Evolutionary conservation across 345 rosid species (phyloP).

Genomic region (Syzygium jambos): DNA sequence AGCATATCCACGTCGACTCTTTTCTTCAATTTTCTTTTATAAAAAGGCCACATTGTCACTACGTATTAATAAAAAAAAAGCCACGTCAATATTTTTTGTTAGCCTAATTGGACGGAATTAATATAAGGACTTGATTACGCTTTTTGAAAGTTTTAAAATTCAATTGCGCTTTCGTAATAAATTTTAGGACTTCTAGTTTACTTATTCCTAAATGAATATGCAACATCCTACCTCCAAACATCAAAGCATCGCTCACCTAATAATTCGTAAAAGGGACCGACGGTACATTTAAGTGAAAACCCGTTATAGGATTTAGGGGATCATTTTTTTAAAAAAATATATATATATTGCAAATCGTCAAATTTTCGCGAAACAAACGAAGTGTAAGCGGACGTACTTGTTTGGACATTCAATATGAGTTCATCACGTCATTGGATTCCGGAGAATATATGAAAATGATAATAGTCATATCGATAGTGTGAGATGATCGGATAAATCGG

Average conservation of each 20-base stretch:
- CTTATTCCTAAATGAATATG: no score
- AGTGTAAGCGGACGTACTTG: background rate
- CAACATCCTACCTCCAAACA: background rate
- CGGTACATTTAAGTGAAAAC: no score
- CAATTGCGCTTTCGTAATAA: background rate
- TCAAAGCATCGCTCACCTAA: no score
- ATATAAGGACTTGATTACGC: accelerated
- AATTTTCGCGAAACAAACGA: background rate
- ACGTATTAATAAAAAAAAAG: background rate
- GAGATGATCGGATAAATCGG: background rate
- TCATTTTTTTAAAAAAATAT: background rate
- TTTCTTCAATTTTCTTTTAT: background rate
- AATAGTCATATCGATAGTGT: no score
- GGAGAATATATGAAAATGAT: background rate
- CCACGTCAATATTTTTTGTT: background rate
- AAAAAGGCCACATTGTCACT: background rate
- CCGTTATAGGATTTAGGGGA: no score
- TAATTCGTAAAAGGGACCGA: no score
- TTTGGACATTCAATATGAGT: background rate
- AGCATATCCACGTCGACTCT: background rate
- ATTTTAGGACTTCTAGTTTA: no score
- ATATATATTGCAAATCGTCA: background rate
- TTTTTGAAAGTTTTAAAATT: background rate
- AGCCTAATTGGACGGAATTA: background rate
- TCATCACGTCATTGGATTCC: background rate